Base-by-base conservation (phyloP, 768 basidiomycete genomes). In the Podaxis sp. region DNA sequence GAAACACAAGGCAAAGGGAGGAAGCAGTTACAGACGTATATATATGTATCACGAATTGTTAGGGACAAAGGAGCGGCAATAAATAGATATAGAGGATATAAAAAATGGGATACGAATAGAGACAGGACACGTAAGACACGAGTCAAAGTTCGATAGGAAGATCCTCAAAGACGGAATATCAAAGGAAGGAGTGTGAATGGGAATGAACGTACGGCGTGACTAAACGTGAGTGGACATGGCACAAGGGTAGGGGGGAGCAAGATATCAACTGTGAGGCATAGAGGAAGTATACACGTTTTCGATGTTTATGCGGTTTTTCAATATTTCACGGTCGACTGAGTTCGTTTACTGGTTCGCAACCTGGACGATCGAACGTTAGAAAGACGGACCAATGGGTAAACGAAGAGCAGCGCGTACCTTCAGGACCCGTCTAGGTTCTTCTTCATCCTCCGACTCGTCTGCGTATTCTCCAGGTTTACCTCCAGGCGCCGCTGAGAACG, bases 391-490 rank as follows among this genome's bases (percentile, higher is more conserved):
- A 11, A 12, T 13, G 15, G 22, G 11, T 11, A 22, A 24, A 50
- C 12, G 4, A 24, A 12, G 49, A n/a, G 17, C 56, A 49, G 46
- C 57, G 66, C 72, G 13, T 25, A 75, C 74, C 71, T 78, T 78
- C 55, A 78, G 66, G 33, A 77, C 73, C 63, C 73, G 56, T 66
- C 54, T 68, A 22, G 69, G 69, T 55, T 66, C 66, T 33, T 71
- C 70, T 60, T 73, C 74, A 27, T 73, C 73, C 19, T 62, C 66
- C 53, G 41, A 63, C 41, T 58, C 63, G 49, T 57, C 63, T n/a
- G 51, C 64, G 53, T 69, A 69, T 50, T 70, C 67, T n/a, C 66
- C 63, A 47, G 65, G 59, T 54, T 49, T 52, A 66, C 65, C 36
- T 41, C 49, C 64, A 19, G 47, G 37, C 25, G 63, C 64, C n/a